Conservation (phyloP, 1,284 basidiomycete species). For the Pyrrhoderma lamaoense region DNA sequence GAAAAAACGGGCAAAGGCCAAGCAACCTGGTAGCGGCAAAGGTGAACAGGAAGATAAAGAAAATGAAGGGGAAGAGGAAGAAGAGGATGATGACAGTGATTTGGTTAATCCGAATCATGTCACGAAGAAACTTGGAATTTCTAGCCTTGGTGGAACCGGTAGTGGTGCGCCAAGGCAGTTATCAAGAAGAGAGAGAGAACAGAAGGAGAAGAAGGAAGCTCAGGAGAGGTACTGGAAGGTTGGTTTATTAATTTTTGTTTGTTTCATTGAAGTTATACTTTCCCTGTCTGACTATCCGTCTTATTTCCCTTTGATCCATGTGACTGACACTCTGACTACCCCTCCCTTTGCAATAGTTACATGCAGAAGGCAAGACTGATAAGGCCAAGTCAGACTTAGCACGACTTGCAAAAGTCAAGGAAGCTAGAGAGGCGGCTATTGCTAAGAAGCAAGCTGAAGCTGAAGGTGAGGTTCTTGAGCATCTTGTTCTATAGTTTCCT, state of each 20-base stretch:
- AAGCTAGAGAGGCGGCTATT: conserved; percentile 78
- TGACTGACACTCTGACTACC: not conserved
- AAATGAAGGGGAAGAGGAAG: conserved; percentile 32
- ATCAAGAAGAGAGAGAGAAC: conserved; percentile 71
- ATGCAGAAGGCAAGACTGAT: conserved; percentile 75
- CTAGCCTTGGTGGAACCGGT: conserved; percentile 38
- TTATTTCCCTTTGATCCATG: conserved; percentile 1
- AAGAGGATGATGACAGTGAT: conserved; percentile 50
- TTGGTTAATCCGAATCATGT: conserved; percentile 67
- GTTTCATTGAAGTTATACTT: not conserved
- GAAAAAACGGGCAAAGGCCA: conserved; percentile 53
- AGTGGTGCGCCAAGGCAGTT: conserved; percentile 41
- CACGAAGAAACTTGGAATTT: conserved; percentile 57
- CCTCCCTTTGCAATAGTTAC: conserved; percentile 42
- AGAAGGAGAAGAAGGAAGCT: conserved; percentile 84
- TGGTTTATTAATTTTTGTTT: conserved; percentile 17
- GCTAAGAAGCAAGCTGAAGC: conserved; percentile 81
- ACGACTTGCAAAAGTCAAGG: conserved; percentile 78
- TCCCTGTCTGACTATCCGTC: conserved; percentile 11
- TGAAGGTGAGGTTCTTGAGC: conserved; percentile 47
- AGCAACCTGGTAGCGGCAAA: conserved; percentile 28
- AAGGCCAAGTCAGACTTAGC: conserved; percentile 83
- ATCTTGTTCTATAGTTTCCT: not conserved
- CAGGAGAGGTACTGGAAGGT: conserved; percentile 83
- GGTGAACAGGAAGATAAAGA: conserved; percentile 33